phyloP scores from a whole-genome alignment of 805 yeast genomes.

The Clavispora asparagi region DNA sequence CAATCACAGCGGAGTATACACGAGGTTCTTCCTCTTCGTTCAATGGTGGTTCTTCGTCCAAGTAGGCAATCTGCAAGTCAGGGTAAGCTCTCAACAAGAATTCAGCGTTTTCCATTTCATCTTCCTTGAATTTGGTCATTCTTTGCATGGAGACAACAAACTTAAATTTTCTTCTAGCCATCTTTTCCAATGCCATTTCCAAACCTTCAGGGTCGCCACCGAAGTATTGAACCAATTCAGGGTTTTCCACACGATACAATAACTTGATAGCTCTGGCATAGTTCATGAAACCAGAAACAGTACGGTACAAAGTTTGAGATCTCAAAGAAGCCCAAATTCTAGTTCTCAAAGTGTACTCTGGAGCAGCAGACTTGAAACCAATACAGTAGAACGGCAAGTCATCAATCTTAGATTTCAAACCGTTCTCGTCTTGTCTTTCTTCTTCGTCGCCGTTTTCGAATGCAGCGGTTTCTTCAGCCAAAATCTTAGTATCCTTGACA shows the following conservation, averaged over 20 bases:
- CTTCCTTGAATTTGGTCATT: slow-evolving; percentile 46
- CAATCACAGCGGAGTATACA: slow-evolving; percentile 64
- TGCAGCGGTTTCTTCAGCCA: slow-evolving; percentile 68
- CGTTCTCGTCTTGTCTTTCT: slow-evolving; percentile 49
- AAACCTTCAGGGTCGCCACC: slow-evolving; percentile 97
- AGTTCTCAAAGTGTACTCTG: slow-evolving; percentile 43
- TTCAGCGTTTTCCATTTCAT: slow-evolving; percentile 56
- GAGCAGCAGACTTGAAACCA: slow-evolving; percentile 45
- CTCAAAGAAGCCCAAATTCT: slow-evolving; percentile 46
- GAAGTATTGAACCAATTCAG: slow-evolving; percentile 84
- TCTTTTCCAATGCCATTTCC: slow-evolving; percentile 84
- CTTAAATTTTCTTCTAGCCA: slow-evolving; percentile 61
- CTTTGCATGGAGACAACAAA: slow-evolving; percentile 65
- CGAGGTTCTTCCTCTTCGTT: slow-evolving; percentile 45
- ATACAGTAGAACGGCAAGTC: slow-evolving; percentile 44
- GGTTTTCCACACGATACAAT: slow-evolving; percentile 44
- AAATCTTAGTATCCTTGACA: slow-evolving; percentile 50
- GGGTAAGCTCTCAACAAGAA: slow-evolving; percentile 61
- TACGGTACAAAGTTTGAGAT: slow-evolving; percentile 43
- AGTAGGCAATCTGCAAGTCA: slow-evolving; percentile 58
- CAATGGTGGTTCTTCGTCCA: slow-evolving; percentile 53
- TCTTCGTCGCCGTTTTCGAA: slow-evolving; percentile 52
- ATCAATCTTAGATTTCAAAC: slow-evolving; percentile 73
- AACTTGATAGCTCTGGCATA: slow-evolving; percentile 43
- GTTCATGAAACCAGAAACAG: slow-evolving; percentile 44